Percentiles rank a stretch among this genome's conserved stretches.
These are phyloP conservation scores for Alternaria sp. DNA, from an alignment of 2,329 filamentous ascomycete genomes.

Conservation along the genomic window DNA sequence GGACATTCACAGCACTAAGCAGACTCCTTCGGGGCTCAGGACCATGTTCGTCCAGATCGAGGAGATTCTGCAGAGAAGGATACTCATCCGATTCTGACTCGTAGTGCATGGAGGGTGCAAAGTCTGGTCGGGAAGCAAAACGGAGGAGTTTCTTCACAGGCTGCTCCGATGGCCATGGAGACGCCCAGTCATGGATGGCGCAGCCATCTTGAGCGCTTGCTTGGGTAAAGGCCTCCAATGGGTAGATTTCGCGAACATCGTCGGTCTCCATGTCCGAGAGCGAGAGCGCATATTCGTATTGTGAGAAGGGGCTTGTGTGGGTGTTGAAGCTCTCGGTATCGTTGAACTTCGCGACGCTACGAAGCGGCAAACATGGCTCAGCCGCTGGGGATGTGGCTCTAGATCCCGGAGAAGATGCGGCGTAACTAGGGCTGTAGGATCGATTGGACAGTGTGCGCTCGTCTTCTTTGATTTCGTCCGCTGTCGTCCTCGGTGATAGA, in stretches of 20 bases:
- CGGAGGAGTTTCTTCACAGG: neutral
- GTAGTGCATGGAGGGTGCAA: neutral
- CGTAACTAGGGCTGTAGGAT: neutral
- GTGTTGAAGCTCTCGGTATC: neutral
- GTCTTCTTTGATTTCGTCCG: neutral
- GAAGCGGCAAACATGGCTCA: neutral
- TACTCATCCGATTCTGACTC: neutral
- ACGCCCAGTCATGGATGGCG: neutral
- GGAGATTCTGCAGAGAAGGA: neutral
- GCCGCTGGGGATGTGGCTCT: neutral
- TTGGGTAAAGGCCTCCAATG: neutral
- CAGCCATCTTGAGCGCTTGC: neutral
- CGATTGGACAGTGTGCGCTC: neutral
- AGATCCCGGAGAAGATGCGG: too few relatives aligned
- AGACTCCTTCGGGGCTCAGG: neutral
- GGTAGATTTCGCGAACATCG: neutral
- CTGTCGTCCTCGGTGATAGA: neutral
- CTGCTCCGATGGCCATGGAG: neutral
- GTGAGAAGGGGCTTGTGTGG: rapidly evolving
- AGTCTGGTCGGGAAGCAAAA: neutral
- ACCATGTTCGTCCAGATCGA: neutral
- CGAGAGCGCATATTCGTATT: neutral
- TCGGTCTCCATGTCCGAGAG: neutral
- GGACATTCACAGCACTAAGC: neutral
- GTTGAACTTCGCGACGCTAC: neutral